Percentiles rank a stretch among this genome's conserved stretches.
These are phyloP conservation scores for Garcia nutans DNA, from an alignment of 345 rosid genomes.

Conservation along the genomic window DNA sequence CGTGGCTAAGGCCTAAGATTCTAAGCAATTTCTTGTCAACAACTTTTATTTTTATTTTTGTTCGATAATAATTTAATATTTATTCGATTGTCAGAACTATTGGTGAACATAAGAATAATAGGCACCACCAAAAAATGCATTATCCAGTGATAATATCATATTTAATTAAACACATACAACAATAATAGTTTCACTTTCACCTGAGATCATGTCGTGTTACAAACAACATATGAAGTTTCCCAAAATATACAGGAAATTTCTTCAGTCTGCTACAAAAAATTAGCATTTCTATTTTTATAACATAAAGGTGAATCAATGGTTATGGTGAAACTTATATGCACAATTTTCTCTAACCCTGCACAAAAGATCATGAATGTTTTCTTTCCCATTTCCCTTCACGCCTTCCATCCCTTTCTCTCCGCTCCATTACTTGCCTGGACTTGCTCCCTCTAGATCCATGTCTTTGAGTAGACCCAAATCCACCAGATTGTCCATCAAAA, in stretches of 20 bases:
- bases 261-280: background rate
- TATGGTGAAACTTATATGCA: background rate
- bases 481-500: slow-evolving; percentile 62
- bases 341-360: slow-evolving; percentile 1
- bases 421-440: slow-evolving; percentile 60
- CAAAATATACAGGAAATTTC: background rate
- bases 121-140: no score
- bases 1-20: no score
- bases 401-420: slow-evolving; percentile 67
- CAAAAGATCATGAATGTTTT: slow-evolving; percentile 49
- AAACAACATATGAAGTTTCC: no score
- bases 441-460: slow-evolving; percentile 70
- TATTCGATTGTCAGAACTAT: no score
- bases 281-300: background rate
- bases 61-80: no score
- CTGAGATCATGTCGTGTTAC: no score
- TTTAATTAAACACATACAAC: no score
- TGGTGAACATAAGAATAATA: no score
- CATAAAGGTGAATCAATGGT: background rate
- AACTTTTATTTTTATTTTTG: no score
- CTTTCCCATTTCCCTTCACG: slow-evolving; percentile 90
- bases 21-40: no score
- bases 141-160: no score
- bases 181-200: no score
- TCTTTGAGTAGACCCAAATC: slow-evolving; percentile 49